Conservation (phyloP, 805 yeast genomes). For the Teunomyces kruisii region DNA sequence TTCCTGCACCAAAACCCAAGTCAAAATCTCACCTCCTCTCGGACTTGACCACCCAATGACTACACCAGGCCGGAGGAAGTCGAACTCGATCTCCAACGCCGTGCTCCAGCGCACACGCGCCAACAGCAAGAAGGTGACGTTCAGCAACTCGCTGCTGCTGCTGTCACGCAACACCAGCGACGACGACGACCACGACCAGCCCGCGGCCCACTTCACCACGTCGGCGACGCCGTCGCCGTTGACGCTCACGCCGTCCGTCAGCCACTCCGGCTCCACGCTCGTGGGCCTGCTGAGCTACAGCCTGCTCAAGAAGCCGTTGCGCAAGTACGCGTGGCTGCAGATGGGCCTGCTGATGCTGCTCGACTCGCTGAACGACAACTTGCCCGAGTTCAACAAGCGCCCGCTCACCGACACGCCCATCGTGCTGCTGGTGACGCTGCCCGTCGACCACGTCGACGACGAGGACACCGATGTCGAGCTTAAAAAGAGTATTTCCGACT, state of each 20-base stretch:
- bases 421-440: slow-evolving; percentile 56
- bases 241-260: slow-evolving; percentile 2
- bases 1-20: no score
- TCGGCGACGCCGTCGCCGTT: slow-evolving; percentile 4
- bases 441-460: slow-evolving; percentile 39
- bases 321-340: slow-evolving; percentile 2
- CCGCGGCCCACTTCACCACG: no score
- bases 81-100: slow-evolving; percentile 26
- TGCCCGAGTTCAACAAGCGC: slow-evolving; percentile 65
- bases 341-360: slow-evolving; percentile 2
- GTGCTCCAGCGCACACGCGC: slow-evolving; percentile 23
- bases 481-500: slow-evolving; percentile 39
- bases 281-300: background rate
- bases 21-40: no score
- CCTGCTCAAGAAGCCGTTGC: slow-evolving; percentile 1
- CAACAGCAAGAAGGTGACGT: slow-evolving; percentile 21
- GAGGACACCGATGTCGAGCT: slow-evolving; percentile 21
- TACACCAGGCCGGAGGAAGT: slow-evolving; percentile 10
- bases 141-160: slow-evolving; percentile 11
- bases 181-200: slow-evolving; percentile 4
- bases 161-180: slow-evolving; percentile 8
- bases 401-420: slow-evolving; percentile 78
- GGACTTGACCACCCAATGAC: background rate
- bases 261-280: background rate
- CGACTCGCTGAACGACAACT: slow-evolving; percentile 4